Conservation (phyloP, 106 monocot species). For the Acorus calamus region DNA sequence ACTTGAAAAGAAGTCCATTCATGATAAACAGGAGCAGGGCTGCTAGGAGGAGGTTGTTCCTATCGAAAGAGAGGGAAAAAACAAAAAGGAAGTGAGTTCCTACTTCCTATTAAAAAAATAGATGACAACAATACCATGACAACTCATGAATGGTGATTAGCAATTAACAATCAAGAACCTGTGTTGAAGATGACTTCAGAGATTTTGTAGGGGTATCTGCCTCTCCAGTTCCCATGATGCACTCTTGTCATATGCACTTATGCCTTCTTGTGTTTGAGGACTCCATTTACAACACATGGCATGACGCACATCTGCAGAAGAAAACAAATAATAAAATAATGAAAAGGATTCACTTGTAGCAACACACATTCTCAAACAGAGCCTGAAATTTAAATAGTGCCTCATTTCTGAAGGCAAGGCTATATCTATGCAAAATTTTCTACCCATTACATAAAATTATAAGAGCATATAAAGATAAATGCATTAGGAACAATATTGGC, state of each 20-base stretch:
- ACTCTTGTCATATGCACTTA: neutral
- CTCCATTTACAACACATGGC: too few relatives aligned
- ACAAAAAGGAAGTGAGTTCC: neutral
- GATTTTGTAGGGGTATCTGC: slow-evolving; percentile 13
- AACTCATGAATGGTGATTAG: neutral
- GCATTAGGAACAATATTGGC: too few relatives aligned
- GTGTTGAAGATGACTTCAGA: slow-evolving; percentile 19
- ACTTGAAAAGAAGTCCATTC: slow-evolving; percentile 44
- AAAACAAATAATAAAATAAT: too few relatives aligned
- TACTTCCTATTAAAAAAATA: neutral
- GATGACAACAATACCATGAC: neutral
- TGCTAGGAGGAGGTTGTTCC: slow-evolving; percentile 29
- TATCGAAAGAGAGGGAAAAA: slow-evolving; percentile 3
- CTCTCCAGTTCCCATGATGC: slow-evolving; percentile 22
- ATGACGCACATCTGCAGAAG: too few relatives aligned
- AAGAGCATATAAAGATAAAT: too few relatives aligned
- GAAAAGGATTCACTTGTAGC: too few relatives aligned
- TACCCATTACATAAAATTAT: too few relatives aligned
- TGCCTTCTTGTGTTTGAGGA: neutral
- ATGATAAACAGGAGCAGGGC: slow-evolving; percentile 25
- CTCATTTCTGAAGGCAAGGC: too few relatives aligned
- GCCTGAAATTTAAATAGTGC: too few relatives aligned
- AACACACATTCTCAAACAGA: too few relatives aligned
- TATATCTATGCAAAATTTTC: too few relatives aligned
- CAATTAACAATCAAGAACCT: slow-evolving; percentile 9